Evolutionary conservation across 768 basidiomycete genomes (phyloP).

Genomic region (Mycena indigotica): DNA sequence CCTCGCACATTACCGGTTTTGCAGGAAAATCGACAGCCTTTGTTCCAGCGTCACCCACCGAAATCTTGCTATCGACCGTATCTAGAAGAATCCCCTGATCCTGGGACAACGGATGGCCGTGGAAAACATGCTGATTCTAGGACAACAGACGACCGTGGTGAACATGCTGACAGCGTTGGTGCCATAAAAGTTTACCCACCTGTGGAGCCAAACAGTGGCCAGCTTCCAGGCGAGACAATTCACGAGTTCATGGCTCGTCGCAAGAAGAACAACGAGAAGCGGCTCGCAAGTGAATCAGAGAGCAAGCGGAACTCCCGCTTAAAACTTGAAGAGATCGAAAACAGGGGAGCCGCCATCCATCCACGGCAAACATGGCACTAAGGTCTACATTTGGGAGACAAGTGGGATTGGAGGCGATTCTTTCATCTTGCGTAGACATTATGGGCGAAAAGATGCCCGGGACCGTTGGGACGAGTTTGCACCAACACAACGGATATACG

Average conservation of each 20-base stretch:
- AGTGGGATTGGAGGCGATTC: conserved; percentile 13
- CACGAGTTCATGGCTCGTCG: conserved; percentile 16
- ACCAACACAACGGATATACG: conserved; percentile 13
- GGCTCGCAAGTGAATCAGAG: conserved; percentile 6
- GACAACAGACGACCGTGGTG: no score
- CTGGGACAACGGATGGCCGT: not conserved
- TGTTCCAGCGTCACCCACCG: conserved; percentile 7
- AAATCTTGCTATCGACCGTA: conserved; percentile 1
- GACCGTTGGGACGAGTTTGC: conserved; percentile 19
- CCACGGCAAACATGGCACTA: conserved; percentile 10
- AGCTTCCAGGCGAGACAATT: conserved; percentile 14
- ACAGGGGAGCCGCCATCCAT: conserved; percentile 4
- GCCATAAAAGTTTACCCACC: no score
- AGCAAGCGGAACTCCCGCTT: conserved; percentile 1
- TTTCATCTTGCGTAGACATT: conserved; percentile 15
- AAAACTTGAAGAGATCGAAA: conserved; percentile 10
- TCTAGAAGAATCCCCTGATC: not conserved
- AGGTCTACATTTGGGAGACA: conserved; percentile 22
- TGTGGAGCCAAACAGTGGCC: conserved; percentile 18
- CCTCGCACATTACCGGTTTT: no score
- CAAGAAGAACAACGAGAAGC: conserved; percentile 12
- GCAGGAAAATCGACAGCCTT: not conserved
- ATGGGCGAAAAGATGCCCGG: conserved; percentile 5
- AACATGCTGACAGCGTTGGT: no score
- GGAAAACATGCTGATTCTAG: conserved; percentile 3